Evolutionary conservation across 805 yeast species (phyloP).

Genomic region (Wickerhamiella sergipiensis): DNA sequence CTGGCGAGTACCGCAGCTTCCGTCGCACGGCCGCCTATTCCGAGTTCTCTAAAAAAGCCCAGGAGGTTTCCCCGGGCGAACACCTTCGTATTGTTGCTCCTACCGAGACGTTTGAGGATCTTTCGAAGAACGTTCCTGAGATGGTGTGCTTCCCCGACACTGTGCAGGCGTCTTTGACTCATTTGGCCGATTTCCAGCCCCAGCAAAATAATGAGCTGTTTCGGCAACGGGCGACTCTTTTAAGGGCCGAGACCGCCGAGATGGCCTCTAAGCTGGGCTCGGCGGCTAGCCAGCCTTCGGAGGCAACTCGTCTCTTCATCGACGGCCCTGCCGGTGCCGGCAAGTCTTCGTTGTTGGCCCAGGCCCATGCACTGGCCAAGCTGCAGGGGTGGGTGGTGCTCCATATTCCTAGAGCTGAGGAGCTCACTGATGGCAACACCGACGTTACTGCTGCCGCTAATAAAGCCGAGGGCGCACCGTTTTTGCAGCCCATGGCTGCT

Average conservation of each 20-base stretch:
- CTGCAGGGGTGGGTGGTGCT: slow-evolving; percentile 34
- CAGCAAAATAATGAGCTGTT: slow-evolving; percentile 17
- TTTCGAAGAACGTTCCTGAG: background rate
- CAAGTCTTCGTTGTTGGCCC: slow-evolving; percentile 59
- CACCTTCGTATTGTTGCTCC: slow-evolving; percentile 2
- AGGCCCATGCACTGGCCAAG: slow-evolving; percentile 46
- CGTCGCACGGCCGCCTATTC: slow-evolving; percentile 16
- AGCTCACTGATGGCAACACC: slow-evolving; percentile 49
- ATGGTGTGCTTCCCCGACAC: slow-evolving; percentile 13
- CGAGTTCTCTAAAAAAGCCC: slow-evolving; percentile 9
- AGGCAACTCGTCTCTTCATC: slow-evolving; percentile 4
- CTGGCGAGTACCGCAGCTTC: slow-evolving; percentile 17
- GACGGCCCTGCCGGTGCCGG: slow-evolving; percentile 47
- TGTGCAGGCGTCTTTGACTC: slow-evolving; percentile 11
- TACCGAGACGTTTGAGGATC: background rate
- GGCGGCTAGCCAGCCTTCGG: background rate
- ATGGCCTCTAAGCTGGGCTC: background rate
- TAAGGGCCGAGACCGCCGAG: slow-evolving; percentile 8
- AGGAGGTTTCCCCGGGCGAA: slow-evolving; percentile 8
- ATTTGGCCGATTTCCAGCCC: slow-evolving; percentile 15
- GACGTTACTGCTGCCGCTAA: slow-evolving; percentile 46
- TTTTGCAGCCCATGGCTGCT: slow-evolving; percentile 61
- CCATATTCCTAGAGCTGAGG: slow-evolving; percentile 49
- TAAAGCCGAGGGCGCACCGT: slow-evolving; percentile 32
- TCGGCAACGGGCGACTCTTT: slow-evolving; percentile 5